Conservation (phyloP, 108 stramenopile genomes). For the Conticribra guillardii region DNA sequence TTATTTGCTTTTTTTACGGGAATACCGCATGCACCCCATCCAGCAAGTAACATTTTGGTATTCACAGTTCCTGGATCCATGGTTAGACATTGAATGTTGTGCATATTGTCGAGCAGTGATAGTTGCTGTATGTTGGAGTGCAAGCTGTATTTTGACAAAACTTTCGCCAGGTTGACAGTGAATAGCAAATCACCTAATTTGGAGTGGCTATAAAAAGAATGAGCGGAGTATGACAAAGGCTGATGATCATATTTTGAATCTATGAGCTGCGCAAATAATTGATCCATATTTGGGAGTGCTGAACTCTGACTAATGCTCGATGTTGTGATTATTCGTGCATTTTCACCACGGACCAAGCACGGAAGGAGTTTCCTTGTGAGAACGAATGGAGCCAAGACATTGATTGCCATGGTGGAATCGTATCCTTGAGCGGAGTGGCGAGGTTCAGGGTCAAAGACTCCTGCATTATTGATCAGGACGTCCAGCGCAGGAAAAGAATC, state of each 20-base stretch:
- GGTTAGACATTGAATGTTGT: conserved; percentile 59
- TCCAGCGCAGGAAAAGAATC: conserved; percentile 39
- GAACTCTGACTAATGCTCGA: conserved; percentile 68
- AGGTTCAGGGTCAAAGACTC: conserved; percentile 61
- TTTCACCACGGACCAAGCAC: conserved; percentile 49
- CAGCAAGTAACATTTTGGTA: conserved; percentile 92
- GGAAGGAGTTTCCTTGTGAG: conserved; percentile 74
- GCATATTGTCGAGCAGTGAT: conserved; percentile 17
- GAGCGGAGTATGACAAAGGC: conserved; percentile 65
- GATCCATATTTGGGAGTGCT: conserved; percentile 51
- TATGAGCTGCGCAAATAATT: conserved; percentile 21
- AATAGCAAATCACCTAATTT: conserved; percentile 82
- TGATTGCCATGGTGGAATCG: conserved; percentile 81
- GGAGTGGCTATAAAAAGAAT: conserved; percentile 79
- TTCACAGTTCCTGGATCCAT: conserved; percentile 95
- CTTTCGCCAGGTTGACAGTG: conserved; percentile 60
- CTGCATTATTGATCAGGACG: conserved; percentile 90
- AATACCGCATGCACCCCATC: conserved; percentile 93
- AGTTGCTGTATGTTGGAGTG: conserved; percentile 19
- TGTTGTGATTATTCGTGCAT: conserved; percentile 66
- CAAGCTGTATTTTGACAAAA: conserved; percentile 41
- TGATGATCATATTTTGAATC: conserved; percentile 45
- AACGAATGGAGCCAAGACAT: conserved; percentile 90
- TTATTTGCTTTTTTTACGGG: conserved; percentile 50
- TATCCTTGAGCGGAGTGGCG: conserved; percentile 57